A percentile compares a stretch with the other conserved stretches of the same genome.
These are phyloP conservation scores for Nemania serpens DNA, from an alignment of 2,329 filamentous ascomycete species.

Conservation along the genomic window DNA sequence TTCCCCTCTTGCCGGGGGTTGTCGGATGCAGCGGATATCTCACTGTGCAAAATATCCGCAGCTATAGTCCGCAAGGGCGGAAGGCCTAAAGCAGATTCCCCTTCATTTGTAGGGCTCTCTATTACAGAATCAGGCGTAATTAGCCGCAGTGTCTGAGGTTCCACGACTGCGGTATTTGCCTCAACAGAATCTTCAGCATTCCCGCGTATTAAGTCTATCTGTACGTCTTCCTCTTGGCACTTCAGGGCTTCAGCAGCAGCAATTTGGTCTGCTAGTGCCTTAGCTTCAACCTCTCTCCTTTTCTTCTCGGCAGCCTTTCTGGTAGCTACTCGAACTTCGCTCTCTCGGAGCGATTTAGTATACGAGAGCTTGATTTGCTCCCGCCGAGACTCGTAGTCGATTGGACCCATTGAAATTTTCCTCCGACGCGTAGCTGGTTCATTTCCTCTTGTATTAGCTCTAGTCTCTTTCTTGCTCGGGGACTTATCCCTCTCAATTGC, in stretches of 20 bases:
- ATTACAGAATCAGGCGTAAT: conserved; percentile 12
- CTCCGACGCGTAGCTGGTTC: conserved; percentile 50
- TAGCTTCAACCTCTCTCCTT: conserved; percentile 55
- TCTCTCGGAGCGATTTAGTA: conserved; percentile 79
- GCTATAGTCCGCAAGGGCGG: conserved; percentile 30
- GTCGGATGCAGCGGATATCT: conserved; percentile 13
- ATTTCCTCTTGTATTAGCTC: conserved; percentile 43
- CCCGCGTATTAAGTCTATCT: conserved; percentile 20
- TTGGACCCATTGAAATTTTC: conserved; percentile 69
- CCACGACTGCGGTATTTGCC: not conserved
- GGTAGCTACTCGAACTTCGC: conserved; percentile 60
- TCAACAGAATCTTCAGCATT: conserved; percentile 11
- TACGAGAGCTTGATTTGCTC: conserved; percentile 85
- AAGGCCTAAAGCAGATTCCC: conserved; percentile 27
- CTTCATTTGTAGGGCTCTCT: conserved; percentile 25
- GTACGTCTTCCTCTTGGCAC: conserved; percentile 26
- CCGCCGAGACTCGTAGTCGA: conserved; percentile 83
- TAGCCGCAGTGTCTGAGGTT: conserved; percentile 14
- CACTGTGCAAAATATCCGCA: conserved; percentile 27
- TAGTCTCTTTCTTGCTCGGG: conserved; percentile 42
- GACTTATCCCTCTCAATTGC: conserved; percentile 62
- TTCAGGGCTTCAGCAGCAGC: conserved; percentile 49
- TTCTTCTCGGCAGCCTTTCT: conserved; percentile 57
- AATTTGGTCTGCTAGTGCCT: conserved; percentile 44
- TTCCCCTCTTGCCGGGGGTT: conserved; percentile 28